Evolutionary conservation across 495 filamentous ascomycete species (phyloP).

Genomic region (Saxispiralis lemnorum): DNA sequence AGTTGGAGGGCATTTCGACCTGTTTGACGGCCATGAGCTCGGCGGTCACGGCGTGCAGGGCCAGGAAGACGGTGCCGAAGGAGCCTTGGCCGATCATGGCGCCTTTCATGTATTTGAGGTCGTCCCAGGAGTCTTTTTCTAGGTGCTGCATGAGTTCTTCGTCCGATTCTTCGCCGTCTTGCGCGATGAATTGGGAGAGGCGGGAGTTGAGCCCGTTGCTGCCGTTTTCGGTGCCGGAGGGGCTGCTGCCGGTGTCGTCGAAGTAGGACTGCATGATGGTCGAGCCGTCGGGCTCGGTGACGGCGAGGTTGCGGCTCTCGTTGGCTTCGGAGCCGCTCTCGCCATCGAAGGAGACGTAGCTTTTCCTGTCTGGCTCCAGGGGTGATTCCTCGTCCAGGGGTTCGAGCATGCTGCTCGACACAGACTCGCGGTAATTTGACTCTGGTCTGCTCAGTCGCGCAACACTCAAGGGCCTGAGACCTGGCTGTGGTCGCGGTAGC

Average conservation of each 20-base stretch:
- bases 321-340: slow-evolving; percentile 58
- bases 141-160: slow-evolving; percentile 46
- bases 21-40: slow-evolving; percentile 98
- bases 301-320: slow-evolving; percentile 29
- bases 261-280: slow-evolving; percentile 55
- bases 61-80: slow-evolving; percentile 91
- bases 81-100: slow-evolving; percentile 91
- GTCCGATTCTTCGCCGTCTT: slow-evolving; percentile 75
- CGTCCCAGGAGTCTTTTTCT: slow-evolving; percentile 81
- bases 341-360: slow-evolving; percentile 69
- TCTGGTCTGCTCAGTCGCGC: slow-evolving; percentile 37
- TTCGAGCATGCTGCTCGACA: slow-evolving; percentile 74
- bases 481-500: slow-evolving; percentile 29
- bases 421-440: slow-evolving; percentile 55
- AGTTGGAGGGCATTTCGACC: slow-evolving; percentile 75
- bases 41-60: slow-evolving; percentile 90
- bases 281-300: slow-evolving; percentile 59
- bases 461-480: slow-evolving; percentile 44
- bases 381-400: slow-evolving; percentile 83
- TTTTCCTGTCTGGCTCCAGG: slow-evolving; percentile 77
- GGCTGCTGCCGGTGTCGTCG: slow-evolving; percentile 62
- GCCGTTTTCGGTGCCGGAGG: slow-evolving; percentile 40
- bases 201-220: slow-evolving; percentile 49
- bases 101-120: slow-evolving; percentile 98
- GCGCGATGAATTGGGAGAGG: slow-evolving; percentile 40